Base-by-base conservation (phyloP, 163 green algal genomes). In the Scenedesmus sp. region DNA sequence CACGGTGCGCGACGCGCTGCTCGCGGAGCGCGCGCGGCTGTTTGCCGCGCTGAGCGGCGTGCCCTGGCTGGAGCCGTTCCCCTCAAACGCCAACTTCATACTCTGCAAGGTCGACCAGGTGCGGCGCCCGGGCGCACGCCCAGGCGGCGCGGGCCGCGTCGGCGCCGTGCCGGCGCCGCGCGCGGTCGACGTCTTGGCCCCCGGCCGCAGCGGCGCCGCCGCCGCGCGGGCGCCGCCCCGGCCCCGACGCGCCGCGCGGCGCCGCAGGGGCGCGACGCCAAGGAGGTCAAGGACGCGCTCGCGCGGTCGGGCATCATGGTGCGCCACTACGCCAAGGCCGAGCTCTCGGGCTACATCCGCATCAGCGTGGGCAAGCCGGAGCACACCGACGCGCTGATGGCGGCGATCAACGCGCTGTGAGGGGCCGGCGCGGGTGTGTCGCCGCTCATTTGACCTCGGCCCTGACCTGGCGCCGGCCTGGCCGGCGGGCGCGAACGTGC, bases 21-120 rank as follows among this genome's bases (percentile, higher is more conserved):
- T 98, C 14, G 39, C 39, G 51, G 95, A 99, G 86, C 85, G 94
- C 36, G 86, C 87, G 26, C 84, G 91, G 4, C 75, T 99, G 34
- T 90, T 91, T 26, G 60, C 65, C 0, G 57, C 60, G 36, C 85
- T 99, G 34, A 36, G 89, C 48, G 64, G 62, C 9, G 78, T 99
- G 7, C 82, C 88, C 29, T 99, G 91, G 85, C 83, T 99, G 72
- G 70, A 96, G 81, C 96, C 96, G 17, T 98, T 94, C 86, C 94
- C 92, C 31, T 97, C 91, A 14, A 75, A 94, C 24, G 90, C 95
- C 62, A 99, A 99, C 87, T 99, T 99, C 80, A 90, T 99, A 15
- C 89, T 99, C 3, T 97, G 92, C 82, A 95, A 95, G 79, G 94
- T 95, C 45, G 34, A 24, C 9, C 53, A 77, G 54, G 70, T 60